These are phyloP conservation scores for Scedosporium dehoogii DNA, from an alignment of 2,329 filamentous ascomycete species.

Conservation along the genomic window DNA sequence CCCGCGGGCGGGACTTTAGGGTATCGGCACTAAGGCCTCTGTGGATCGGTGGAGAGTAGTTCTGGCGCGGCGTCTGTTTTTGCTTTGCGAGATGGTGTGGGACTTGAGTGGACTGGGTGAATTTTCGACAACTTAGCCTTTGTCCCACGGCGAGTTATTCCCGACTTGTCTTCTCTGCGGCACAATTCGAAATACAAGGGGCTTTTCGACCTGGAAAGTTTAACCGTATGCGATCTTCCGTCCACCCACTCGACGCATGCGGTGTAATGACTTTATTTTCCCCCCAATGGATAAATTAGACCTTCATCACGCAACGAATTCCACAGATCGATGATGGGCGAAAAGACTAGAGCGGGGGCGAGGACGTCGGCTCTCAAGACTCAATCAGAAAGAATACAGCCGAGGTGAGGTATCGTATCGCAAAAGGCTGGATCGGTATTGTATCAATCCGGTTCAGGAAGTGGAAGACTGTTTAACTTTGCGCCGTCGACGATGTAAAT, in stretches of 20 bases:
- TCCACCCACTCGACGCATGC: background rate
- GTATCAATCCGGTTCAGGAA: background rate
- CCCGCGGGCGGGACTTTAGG: conserved; percentile 7
- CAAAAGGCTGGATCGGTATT: background rate
- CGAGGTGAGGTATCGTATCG: background rate
- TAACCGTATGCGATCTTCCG: background rate
- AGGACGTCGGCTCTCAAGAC: background rate
- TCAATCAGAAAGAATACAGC: background rate
- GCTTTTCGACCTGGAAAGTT: background rate
- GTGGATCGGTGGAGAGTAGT: background rate
- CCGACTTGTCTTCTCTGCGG: background rate
- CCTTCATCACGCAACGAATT: background rate
- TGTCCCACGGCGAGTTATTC: background rate
- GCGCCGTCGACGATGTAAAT: too few species aligned
- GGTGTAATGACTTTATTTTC: background rate
- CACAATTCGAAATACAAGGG: background rate
- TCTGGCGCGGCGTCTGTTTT: background rate
- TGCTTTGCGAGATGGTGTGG: background rate
- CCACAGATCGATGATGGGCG: background rate
- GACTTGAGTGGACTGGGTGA: conserved; percentile 1
- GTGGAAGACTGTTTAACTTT: too few species aligned
- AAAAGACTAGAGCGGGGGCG: background rate
- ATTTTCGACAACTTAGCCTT: background rate
- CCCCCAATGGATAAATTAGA: background rate
- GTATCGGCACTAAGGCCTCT: background rate